These are phyloP conservation scores for Rhizopogon vesiculosus DNA, from an alignment of 768 basidiomycete genomes.

Conservation along the genomic window DNA sequence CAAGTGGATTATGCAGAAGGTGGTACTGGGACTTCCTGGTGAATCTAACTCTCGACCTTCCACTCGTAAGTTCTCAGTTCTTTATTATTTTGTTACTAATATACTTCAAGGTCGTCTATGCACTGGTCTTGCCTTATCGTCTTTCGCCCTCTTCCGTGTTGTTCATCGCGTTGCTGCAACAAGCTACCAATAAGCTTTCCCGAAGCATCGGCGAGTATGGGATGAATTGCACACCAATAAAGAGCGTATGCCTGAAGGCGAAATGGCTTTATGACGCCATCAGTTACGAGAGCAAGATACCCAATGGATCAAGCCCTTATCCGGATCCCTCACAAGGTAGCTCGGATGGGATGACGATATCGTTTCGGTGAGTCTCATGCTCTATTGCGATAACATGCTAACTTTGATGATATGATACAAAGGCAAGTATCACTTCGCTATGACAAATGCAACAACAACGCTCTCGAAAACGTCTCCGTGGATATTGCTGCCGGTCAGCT, in stretches of 20 bases:
- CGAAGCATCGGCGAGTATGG: conserved; percentile 11
- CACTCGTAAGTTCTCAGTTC: conserved; percentile 25
- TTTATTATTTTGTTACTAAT: too few species aligned
- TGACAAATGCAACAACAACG: conserved; percentile 13
- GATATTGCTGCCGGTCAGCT: conserved; percentile 24
- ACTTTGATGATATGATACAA: background rate
- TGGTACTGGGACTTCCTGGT: conserved; percentile 35
- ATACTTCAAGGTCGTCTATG: conserved; percentile 19
- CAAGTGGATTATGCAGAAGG: conserved; percentile 6
- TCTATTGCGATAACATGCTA: background rate
- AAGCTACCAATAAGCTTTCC: conserved; percentile 19
- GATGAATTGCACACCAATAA: conserved; percentile 5
- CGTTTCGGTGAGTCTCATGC: conserved; percentile 15
- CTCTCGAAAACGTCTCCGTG: conserved; percentile 20
- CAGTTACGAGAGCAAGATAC: conserved; percentile 13
- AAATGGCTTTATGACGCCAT: conserved; percentile 18
- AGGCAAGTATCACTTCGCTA: conserved; percentile 20
- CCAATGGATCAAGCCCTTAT: conserved; percentile 14
- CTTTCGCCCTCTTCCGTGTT: conserved; percentile 25
- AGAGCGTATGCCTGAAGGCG: conserved; percentile 10
- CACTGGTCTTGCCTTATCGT: conserved; percentile 15
- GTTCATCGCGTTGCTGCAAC: conserved; percentile 31
- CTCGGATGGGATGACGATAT: conserved; percentile 20
- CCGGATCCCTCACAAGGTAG: conserved; percentile 5
- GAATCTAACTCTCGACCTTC: conserved; percentile 26